Percentiles rank a stretch among this genome's conserved stretches.
phyloP scores from a whole-genome alignment of 2,329 filamentous ascomycete genomes.

The Fusarium poae region DNA sequence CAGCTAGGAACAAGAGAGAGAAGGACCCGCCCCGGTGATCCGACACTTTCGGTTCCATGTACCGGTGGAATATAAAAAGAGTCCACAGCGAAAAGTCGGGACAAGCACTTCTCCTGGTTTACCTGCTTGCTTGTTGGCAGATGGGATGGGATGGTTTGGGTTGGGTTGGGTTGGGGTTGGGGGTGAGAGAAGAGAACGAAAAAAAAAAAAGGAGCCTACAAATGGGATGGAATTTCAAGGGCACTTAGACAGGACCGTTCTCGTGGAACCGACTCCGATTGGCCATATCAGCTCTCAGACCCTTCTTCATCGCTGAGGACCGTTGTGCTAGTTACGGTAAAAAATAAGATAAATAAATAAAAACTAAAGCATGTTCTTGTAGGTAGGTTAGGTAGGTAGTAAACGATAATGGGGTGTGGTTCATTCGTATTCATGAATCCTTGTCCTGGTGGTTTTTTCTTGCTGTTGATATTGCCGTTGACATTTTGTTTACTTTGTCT shows the following conservation, averaged over 20 bases:
- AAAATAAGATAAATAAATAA: slow-evolving; percentile 12
- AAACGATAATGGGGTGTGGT: slow-evolving; percentile 1
- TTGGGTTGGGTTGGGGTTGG: slow-evolving; percentile 4
- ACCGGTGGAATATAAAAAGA: slow-evolving; percentile 17
- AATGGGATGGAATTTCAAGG: slow-evolving; percentile 26
- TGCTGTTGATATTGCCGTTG: slow-evolving; percentile 17
- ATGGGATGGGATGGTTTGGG: not conserved
- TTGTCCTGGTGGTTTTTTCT: slow-evolving; percentile 27
- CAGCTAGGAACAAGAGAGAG: slow-evolving; percentile 12
- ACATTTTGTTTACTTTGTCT: slow-evolving; percentile 3
- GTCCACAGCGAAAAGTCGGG: slow-evolving; percentile 18
- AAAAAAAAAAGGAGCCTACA: slow-evolving; percentile 29
- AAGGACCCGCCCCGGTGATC: slow-evolving; percentile 29
- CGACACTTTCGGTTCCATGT: slow-evolving; percentile 39
- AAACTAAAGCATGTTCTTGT: not conserved
- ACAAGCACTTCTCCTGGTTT: not conserved
- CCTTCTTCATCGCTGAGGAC: slow-evolving; percentile 29
- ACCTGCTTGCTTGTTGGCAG: not conserved
- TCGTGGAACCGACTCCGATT: slow-evolving; percentile 48
- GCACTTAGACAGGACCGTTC: slow-evolving; percentile 45
- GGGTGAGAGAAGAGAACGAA: slow-evolving; percentile 14
- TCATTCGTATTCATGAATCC: slow-evolving; percentile 39
- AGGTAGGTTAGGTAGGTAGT: too few species aligned
- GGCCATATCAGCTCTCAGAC: slow-evolving; percentile 34
- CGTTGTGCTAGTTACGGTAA: slow-evolving; percentile 15